These are phyloP conservation scores for Sordariomycetes sp. DNA, from an alignment of 2,329 filamentous ascomycete genomes.

Conservation along the genomic window DNA sequence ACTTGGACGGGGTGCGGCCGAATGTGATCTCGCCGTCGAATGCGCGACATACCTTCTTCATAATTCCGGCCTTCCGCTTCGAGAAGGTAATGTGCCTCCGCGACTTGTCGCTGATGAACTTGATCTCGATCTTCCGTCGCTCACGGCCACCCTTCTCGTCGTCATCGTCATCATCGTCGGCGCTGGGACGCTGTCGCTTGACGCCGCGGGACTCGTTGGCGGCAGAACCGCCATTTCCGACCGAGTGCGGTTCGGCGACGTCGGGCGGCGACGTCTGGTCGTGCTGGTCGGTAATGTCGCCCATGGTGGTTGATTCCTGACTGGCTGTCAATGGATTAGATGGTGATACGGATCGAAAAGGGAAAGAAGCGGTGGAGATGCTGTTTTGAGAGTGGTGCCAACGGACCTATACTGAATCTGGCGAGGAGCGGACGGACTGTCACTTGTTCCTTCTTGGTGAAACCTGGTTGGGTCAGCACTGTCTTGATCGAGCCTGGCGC, in stretches of 20 bases:
- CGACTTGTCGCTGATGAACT: slow-evolving; percentile 99
- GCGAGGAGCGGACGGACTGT: slow-evolving; percentile 37
- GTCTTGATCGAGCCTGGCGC: slow-evolving; percentile 27
- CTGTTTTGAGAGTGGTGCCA: slow-evolving; percentile 56
- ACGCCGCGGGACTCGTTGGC: slow-evolving; percentile 66
- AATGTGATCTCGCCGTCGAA: neutral
- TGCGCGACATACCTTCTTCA: slow-evolving; percentile 82
- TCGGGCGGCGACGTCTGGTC: slow-evolving; percentile 65
- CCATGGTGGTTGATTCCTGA: slow-evolving; percentile 39
- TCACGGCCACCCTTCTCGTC: slow-evolving; percentile 97
- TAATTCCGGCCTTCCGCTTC: slow-evolving; percentile 98
- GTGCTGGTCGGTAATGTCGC: slow-evolving; percentile 71
- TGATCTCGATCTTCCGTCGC: slow-evolving; percentile 99
- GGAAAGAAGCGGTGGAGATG: slow-evolving; percentile 48
- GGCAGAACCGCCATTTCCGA: slow-evolving; percentile 61
- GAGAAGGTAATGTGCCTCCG: slow-evolving; percentile 99
- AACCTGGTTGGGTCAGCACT: slow-evolving; percentile 41
- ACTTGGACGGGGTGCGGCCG: neutral
- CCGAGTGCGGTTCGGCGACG: slow-evolving; percentile 60
- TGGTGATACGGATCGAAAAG: slow-evolving; percentile 31
- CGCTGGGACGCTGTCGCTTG: slow-evolving; percentile 78
- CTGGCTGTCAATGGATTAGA: slow-evolving; percentile 19
- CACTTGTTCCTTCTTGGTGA: slow-evolving; percentile 38
- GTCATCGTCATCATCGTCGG: slow-evolving; percentile 94
- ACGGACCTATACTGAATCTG: slow-evolving; percentile 57